These are phyloP conservation scores for Cryptococcus sp. DNA, from an alignment of 1,284 basidiomycete genomes.

Conservation along the genomic window DNA sequence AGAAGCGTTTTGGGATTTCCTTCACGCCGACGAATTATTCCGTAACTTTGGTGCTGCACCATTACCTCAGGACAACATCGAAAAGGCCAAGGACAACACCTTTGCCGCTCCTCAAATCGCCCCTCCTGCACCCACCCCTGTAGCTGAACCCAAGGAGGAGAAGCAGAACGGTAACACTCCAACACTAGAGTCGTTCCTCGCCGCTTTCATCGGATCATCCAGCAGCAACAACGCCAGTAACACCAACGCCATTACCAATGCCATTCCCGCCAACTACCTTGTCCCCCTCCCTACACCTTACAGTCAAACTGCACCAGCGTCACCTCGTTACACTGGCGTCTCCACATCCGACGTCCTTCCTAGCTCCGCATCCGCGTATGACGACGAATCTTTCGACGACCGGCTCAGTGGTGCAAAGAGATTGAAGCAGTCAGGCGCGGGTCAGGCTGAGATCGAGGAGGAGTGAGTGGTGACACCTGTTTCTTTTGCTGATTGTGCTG, in stretches of 20 bases:
- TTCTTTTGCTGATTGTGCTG: neutral
- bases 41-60: constrained; percentile 40
- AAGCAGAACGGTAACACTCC: constrained; percentile 14
- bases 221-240: constrained; percentile 7
- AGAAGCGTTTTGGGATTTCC: constrained; percentile 48
- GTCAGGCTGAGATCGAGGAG: constrained; percentile 44
- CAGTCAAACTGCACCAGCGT: neutral
- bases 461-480: constrained; percentile 33
- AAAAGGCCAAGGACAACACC: constrained; percentile 8
- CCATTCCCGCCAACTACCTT: constrained; percentile 27
- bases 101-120: neutral
- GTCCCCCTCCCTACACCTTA: constrained; percentile 23
- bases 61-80: constrained; percentile 21
- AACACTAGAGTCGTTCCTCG: constrained; percentile 50
- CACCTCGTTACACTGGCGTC: constrained; percentile 9
- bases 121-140: constrained; percentile 15
- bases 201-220: constrained; percentile 39
- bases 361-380: neutral
- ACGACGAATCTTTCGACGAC: constrained; percentile 17
- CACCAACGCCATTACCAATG: constrained; percentile 1
- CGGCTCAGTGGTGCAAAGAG: constrained; percentile 44
- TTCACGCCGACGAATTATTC: constrained; percentile 49
- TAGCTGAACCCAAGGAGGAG: constrained; percentile 8
- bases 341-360: constrained; percentile 11
- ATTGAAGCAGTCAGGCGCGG: constrained; percentile 46